Conservation (phyloP, 1,284 basidiomycete species). For the Sporisorium graminicola region DNA sequence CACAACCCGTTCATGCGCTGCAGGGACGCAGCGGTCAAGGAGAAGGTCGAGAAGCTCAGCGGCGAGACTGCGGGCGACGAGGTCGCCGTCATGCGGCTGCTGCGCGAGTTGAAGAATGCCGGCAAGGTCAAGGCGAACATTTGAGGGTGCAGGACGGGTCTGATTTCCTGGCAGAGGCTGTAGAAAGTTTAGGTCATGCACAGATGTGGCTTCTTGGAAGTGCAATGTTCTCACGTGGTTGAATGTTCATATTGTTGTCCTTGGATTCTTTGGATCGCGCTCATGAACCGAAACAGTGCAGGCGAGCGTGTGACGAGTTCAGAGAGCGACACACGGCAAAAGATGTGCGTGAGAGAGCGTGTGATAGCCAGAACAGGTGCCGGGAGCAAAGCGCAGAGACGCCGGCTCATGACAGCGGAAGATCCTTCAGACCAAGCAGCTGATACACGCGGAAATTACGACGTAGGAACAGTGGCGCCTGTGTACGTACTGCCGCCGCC, state of each 20-base stretch:
- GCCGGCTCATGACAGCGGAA: constrained; percentile 16
- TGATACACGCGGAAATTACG: constrained; percentile 39
- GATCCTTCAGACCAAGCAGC: constrained; percentile 11
- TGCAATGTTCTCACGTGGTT: no score
- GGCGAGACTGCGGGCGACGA: constrained; percentile 70
- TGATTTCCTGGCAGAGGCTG: no score
- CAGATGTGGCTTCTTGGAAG: neutral
- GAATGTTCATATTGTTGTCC: neutral
- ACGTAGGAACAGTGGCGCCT: constrained; percentile 27
- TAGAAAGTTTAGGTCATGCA: no score
- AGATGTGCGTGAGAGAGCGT: neutral
- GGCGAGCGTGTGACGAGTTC: no score
- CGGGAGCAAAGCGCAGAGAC: neutral
- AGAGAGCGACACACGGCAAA: neutral
- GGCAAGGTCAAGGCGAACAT: constrained; percentile 57
- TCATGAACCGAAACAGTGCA: no score
- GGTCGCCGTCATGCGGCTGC: constrained; percentile 77
- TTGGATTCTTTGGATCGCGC: no score
- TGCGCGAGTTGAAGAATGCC: constrained; percentile 85
- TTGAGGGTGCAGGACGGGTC: no score
- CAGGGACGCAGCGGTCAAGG: constrained; percentile 51
- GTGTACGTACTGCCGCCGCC: neutral
- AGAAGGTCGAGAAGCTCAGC: constrained; percentile 68
- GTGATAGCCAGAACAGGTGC: neutral
- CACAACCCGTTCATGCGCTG: constrained; percentile 70